Base-by-base conservation (phyloP, 179 eudicot genomes). In the Silene coronaria region DNA sequence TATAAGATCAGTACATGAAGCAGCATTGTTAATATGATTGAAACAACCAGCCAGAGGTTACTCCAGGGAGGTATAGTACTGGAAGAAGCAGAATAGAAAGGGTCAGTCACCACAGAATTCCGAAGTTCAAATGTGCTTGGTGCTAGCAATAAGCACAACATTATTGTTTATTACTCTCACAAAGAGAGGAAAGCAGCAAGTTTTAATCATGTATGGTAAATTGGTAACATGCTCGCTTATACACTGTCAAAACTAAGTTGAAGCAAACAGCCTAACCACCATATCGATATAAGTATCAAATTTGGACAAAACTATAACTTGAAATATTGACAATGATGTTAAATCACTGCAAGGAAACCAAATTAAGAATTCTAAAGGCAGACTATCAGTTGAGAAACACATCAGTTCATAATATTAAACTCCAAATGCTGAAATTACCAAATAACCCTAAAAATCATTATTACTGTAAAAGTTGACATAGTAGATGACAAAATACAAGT, bases 11-110 rank as follows among this genome's bases (percentile, higher is more conserved):
- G 89, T 51, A 86, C 27, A 82, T 96, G 99, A 81, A 96, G 91
- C 45, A 96, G 76, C 97, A 96, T 96, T 28, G 99, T 96, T 75
- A 96, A 78, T 48, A 87, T 76, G 81, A 96, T 90, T 66, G 99
- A 93, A 74, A 67, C 98, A 80, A 93, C 94, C 77, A 96, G 97
- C 99, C 99, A 96, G 78, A 88, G 68, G 78, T 93, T 96, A 82
- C 97, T 96, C 99, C 99, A 91, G 3, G 98, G 98, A 80, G 91
- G 96, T 75, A 96, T 89, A 60, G 87, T 90, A 48, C 99, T 96
- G 72, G 68, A 72, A 26, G 28, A 76, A 80, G 61, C 46, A 70
- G 65, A 34, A 62, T 19, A 69, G 3, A 57, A 76, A 22, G n/a
- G 45, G 70, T 77, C 71, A 77, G 55, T 69, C n/a, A 78, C 70